These are phyloP conservation scores for Salix koriyanagi DNA, from an alignment of 345 rosid species.

Conservation along the genomic window DNA sequence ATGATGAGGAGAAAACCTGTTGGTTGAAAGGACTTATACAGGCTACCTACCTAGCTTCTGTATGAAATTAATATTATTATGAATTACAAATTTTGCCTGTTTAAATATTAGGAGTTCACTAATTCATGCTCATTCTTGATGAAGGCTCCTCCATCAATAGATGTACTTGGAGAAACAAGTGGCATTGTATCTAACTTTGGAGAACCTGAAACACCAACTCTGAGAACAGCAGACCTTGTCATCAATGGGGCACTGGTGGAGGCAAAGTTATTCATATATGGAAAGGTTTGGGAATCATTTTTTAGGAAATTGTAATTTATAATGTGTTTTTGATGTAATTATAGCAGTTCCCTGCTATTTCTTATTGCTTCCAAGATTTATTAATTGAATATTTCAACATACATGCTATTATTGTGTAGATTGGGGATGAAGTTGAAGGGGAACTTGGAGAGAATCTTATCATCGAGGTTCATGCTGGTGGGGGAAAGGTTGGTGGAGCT, in stretches of 20 bases:
- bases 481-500: conserved; percentile 78
- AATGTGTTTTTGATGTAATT: not conserved
- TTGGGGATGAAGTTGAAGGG: conserved; percentile 39
- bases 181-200: conserved; percentile 34
- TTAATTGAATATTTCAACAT: not conserved
- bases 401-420: conserved; percentile 31
- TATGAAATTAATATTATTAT: conserved; percentile 26
- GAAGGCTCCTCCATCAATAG: conserved; percentile 68
- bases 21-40: conserved; percentile 87
- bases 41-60: conserved; percentile 96
- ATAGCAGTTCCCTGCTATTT: not conserved
- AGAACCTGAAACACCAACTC: conserved; percentile 41
- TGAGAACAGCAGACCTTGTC: conserved; percentile 72
- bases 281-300: conserved; percentile 35
- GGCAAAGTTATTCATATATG: conserved; percentile 71
- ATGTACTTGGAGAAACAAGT: conserved; percentile 55
- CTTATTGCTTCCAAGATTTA: conserved; percentile 1
- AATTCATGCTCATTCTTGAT: conserved; percentile 12
- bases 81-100: conserved; percentile 13
- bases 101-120: not conserved
- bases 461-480: conserved; percentile 77
- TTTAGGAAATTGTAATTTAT: not conserved
- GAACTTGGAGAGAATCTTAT: conserved; percentile 61
- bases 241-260: conserved; percentile 74
- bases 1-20: conserved; percentile 63